Evolutionary conservation across 2,329 filamentous ascomycete genomes (phyloP), one percentile per base, ranked within the genome.

Genomic region (Cladosporium phlei): DNA sequence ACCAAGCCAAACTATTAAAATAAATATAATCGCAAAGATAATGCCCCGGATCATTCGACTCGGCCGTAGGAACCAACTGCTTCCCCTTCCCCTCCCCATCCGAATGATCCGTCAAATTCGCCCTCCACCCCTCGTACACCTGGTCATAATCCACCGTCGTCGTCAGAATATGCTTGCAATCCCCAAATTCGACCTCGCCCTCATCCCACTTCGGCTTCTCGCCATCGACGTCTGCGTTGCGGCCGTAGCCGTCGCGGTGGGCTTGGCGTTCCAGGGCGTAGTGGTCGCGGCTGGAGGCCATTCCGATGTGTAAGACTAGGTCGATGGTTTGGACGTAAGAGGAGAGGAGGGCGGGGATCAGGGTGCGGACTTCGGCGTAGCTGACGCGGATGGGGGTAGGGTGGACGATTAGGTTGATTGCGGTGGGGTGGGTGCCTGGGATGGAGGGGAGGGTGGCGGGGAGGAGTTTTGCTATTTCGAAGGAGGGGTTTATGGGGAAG

Each of bases 231-330:
- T 94, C 88, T 16, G 69, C 69, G 55, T 82, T 75, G 17, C 68
- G 67, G 34, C 59, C 55, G 66, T 94, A 95, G 3, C 83, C 83
- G 56, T 86, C 81, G 28, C 85, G 77, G 59, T 86, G 83, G 0
- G 78, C 87, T 27, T 77, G 72, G 9, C 78, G 75, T 69, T 95
- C 88, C 7, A 91, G 70, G 9, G 78, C 77, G 63, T 91, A 94
- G 56, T 79, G 80, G 57, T 65, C 75, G 55, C 69, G 78, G 59
- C 64, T 85, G 61, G 63, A 70, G 0, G 87, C 86, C 77, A 94
- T 88, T 52, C 88, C 88, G 42, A 94, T 85, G 65, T 94, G 88
- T 3, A 95, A 65, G 17, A 82, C 74, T 22, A 85, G 67, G 64
- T 94, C 85, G 45, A 82, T 75, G 38, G 70, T 63, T 53, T 56